Percentiles rank a stretch among this genome's conserved stretches.
Evolutionary conservation across 768 basidiomycete species (phyloP).

Genomic region (Pulveroboletus sp.): DNA sequence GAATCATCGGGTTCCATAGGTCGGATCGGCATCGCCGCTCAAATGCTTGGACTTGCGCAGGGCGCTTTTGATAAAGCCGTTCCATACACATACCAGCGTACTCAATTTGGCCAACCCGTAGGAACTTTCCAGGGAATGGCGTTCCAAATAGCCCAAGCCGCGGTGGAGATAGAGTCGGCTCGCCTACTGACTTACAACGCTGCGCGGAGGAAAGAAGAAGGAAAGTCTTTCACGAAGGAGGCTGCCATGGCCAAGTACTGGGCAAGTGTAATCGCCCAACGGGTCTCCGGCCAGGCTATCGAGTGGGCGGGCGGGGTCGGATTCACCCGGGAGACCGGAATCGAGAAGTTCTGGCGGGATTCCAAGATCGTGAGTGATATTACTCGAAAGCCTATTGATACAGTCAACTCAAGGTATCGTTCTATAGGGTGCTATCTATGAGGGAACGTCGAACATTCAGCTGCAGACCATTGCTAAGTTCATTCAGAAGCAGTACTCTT

Average conservation of each 20-base stretch:
- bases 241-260: conserved; percentile 99
- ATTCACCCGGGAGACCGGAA: conserved; percentile 88
- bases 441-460: conserved; percentile 98
- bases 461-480: conserved; percentile 93
- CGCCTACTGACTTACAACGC: conserved; percentile 95
- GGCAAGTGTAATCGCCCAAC: conserved; percentile 84
- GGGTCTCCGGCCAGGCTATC: conserved; percentile 83
- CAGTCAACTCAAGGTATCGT: conserved; percentile 3
- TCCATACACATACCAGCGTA: conserved; percentile 91
- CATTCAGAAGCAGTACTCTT: conserved; percentile 82
- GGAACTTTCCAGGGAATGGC: conserved; percentile 96
- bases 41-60: conserved; percentile 97
- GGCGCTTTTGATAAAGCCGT: conserved; percentile 95
- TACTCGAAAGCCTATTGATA: not conserved
- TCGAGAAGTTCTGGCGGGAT: conserved; percentile 96
- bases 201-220: conserved; percentile 91
- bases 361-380: conserved; percentile 79
- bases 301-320: conserved; percentile 96
- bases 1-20: conserved; percentile 34
- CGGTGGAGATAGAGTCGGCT: conserved; percentile 85
- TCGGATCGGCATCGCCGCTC: conserved; percentile 95
- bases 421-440: conserved; percentile 79
- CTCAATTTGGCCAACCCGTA: conserved; percentile 91
- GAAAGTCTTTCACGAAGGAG: conserved; percentile 80
- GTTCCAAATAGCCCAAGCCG: conserved; percentile 89